Evolutionary conservation across 2,329 filamentous ascomycete genomes (phyloP).

Genomic region (Neonectria faginata): DNA sequence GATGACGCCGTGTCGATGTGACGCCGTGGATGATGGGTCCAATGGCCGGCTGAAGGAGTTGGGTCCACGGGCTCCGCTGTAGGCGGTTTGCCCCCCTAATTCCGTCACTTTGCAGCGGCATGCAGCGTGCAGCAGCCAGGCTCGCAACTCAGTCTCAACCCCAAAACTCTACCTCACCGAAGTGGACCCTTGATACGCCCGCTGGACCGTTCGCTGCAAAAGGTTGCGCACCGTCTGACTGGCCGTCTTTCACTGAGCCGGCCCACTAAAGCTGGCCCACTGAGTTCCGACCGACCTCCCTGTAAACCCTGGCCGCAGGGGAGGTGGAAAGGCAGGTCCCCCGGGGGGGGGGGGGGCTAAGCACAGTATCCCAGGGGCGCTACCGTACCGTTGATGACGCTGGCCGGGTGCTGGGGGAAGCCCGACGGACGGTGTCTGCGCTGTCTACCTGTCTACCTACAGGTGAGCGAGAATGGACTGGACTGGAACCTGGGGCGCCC

Average conservation of each 20-base stretch:
- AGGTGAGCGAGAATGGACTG: background rate
- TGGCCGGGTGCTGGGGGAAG: background rate
- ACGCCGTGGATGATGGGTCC: no score
- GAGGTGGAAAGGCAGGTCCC: background rate
- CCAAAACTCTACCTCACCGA: background rate
- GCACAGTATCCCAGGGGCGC: background rate
- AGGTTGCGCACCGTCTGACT: background rate
- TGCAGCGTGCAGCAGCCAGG: background rate
- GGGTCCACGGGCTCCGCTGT: no score
- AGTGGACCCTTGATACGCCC: background rate
- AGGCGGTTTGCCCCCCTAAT: background rate
- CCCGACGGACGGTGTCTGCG: background rate
- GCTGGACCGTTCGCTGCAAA: background rate
- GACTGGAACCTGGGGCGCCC: background rate
- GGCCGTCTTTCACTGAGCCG: background rate
- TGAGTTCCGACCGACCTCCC: background rate
- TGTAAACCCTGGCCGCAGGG: background rate
- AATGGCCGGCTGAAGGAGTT: no score
- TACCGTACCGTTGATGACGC: background rate
- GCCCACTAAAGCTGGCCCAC: background rate
- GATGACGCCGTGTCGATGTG: slow-evolving; percentile 14
- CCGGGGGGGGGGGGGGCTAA: no score
- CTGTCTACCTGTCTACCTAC: background rate
- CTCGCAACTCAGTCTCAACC: background rate
- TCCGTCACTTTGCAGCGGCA: background rate